These are phyloP conservation scores for Cutaneotrichosporon dermatis DNA, from an alignment of 1,284 basidiomycete species.

Conservation along the genomic window DNA sequence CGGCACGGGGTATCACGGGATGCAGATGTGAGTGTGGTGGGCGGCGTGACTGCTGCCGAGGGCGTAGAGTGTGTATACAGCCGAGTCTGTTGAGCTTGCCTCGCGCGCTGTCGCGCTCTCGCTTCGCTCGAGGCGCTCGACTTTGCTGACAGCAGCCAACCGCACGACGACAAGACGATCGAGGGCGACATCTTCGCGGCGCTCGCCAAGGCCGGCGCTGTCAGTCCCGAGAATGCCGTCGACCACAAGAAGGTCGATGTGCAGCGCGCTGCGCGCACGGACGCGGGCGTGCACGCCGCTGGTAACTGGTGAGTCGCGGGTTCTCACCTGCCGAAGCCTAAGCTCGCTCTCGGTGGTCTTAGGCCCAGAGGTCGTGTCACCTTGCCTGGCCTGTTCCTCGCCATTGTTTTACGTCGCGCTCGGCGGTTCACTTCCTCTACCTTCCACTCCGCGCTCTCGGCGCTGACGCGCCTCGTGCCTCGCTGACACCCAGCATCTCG, in stretches of 20 bases:
- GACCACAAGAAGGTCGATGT: slow-evolving; percentile 85
- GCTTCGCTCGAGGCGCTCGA: background rate
- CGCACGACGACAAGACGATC: slow-evolving; percentile 64
- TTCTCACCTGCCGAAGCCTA: background rate
- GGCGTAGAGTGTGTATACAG: too few relatives aligned
- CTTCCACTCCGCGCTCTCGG: too few relatives aligned
- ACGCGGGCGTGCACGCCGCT: slow-evolving; percentile 95
- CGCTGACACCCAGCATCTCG: slow-evolving; percentile 54
- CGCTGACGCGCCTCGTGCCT: too few relatives aligned
- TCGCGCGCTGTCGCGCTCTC: too few relatives aligned
- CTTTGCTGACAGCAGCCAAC: slow-evolving; percentile 30
- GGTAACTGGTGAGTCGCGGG: slow-evolving; percentile 61
- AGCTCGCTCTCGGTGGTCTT: too few relatives aligned
- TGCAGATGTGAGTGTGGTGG: slow-evolving; percentile 96
- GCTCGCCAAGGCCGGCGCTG: slow-evolving; percentile 80
- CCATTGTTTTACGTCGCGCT: too few relatives aligned
- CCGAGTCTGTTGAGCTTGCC: too few relatives aligned
- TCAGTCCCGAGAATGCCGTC: slow-evolving; percentile 86
- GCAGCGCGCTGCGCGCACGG: slow-evolving; percentile 86
- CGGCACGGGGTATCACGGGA: slow-evolving; percentile 70
- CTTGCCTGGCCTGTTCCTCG: too few relatives aligned
- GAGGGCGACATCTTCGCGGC: slow-evolving; percentile 88
- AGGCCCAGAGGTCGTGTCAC: too few relatives aligned
- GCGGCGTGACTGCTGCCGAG: too few relatives aligned
- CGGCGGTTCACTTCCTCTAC: too few relatives aligned